Base-by-base conservation (phyloP, 2,329 filamentous ascomycete species). In the Zymoseptoria tritici region DNA sequence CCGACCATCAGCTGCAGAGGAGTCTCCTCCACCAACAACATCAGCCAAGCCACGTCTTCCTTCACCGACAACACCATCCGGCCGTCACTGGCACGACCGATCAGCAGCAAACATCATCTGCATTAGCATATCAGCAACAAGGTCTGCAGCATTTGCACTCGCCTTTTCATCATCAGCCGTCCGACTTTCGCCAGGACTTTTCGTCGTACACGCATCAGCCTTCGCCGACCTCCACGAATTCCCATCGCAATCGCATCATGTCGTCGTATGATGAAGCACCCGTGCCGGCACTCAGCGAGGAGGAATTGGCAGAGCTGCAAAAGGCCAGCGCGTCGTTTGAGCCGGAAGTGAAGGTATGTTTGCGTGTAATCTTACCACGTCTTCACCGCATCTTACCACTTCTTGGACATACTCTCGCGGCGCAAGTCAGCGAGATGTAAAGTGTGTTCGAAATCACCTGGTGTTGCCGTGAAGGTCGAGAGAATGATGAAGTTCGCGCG, bases 301-400 rank as follows among this genome's bases (percentile, higher is more conserved):
- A 85, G 58, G 83, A 86, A 65, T 77, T 85, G 70, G 82, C 83
- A 65, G 78, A 83, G 59, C 77, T 86, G 71, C 84, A 86, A 75
- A 80, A 83, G 71, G 76, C 85, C 62, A 85, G 83, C 66, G 82
- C 82, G 70, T 77, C 81, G 60, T 87, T 82, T 66, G 78, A 85
- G 70, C 79, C 83, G 11, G 80, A 85, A 62, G 72, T 80, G 56
- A 79, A 79, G 65, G 84, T 85, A 73, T 73, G 79, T 76, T 55
- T 49, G 20, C 24, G 51, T 31, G 3, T 11, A 4, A 19, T 54
- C 50, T 54, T 29, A 49, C 54, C 56, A 13, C n/a, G 19, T 42
- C 52, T 19, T 42, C 24, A 55, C 20, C 50, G 36, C 46, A 16
- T 46, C 1, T n/a, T 1, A 7, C 36, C 6, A 16, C 3, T 6